Conservation (phyloP, 106 monocot genomes). For the Phalaenopsis equestris region DNA sequence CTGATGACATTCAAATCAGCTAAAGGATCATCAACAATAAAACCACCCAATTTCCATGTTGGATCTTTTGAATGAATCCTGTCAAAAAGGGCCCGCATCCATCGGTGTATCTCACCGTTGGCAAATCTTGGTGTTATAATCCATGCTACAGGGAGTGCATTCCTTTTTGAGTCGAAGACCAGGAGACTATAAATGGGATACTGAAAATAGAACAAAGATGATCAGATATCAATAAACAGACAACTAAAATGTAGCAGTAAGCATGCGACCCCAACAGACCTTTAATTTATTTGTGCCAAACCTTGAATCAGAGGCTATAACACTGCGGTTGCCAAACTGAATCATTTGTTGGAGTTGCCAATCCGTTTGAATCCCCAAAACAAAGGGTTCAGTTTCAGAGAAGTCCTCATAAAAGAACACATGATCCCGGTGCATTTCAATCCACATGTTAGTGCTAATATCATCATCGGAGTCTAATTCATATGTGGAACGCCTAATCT, state of each 20-base stretch:
- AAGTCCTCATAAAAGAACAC: conserved; percentile 86
- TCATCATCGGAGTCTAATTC: conserved; percentile 75
- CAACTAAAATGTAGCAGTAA: conserved; percentile 1
- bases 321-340: conserved; percentile 62
- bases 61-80: conserved; percentile 83
- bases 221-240: conserved; percentile 12
- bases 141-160: conserved; percentile 90
- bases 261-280: conserved; percentile 23
- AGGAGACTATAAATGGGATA: conserved; percentile 84
- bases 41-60: conserved; percentile 93
- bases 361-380: conserved; percentile 85
- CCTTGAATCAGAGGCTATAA: conserved; percentile 79
- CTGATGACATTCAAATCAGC: conserved; percentile 62
- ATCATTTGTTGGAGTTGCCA: conserved; percentile 98
- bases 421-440: conserved; percentile 55
- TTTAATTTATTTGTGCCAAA: conserved; percentile 85
- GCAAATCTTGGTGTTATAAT: conserved; percentile 72
- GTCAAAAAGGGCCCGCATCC: conserved; percentile 80
- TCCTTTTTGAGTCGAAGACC: conserved; percentile 77
- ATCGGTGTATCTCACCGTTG: conserved; percentile 47
- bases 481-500: conserved; percentile 81
- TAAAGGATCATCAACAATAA: conserved; percentile 83
- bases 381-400: conserved; percentile 79
- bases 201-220: conserved; percentile 28
- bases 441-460: conserved; percentile 52